A percentile compares a stretch with the other conserved stretches of the same genome.
Evolutionary conservation across 805 yeast species (phyloP).

Genomic region (Peterozyma toletana): DNA sequence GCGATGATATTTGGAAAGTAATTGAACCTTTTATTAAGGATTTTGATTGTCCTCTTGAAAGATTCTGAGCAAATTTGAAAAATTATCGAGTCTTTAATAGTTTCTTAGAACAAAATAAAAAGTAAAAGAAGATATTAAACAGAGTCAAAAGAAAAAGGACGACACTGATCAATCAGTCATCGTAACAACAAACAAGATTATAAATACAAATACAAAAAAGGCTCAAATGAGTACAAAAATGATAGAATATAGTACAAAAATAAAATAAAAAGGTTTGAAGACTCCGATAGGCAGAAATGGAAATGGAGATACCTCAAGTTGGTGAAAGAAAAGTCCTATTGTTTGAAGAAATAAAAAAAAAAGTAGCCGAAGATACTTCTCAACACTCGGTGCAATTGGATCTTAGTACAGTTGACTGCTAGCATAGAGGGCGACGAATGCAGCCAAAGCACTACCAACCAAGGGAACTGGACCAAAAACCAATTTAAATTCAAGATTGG

Average conservation of each 20-base stretch:
- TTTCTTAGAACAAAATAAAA: not conserved
- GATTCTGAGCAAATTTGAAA: not conserved
- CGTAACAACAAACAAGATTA: too few relatives aligned
- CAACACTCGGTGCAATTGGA: not conserved
- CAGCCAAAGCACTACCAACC: slow-evolving; percentile 36
- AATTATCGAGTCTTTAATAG: too few relatives aligned
- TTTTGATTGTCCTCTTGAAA: not conserved
- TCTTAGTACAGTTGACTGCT: not conserved
- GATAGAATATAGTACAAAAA: not conserved
- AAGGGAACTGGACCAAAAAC: slow-evolving; percentile 41
- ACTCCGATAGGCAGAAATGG: not conserved
- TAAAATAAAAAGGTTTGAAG: not conserved
- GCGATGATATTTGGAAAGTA: slow-evolving; percentile 32
- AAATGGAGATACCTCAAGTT: too few relatives aligned
- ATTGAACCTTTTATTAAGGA: slow-evolving; percentile 11
- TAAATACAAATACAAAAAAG: not conserved
- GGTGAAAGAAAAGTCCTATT: too few relatives aligned
- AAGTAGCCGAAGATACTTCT: not conserved
- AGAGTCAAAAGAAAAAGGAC: not conserved
- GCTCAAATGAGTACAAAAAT: not conserved
- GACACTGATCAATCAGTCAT: too few relatives aligned
- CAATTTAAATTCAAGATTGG: slow-evolving; percentile 31
- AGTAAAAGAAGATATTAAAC: not conserved
- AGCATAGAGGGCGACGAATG: slow-evolving; percentile 43
- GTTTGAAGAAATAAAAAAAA: not conserved